Conservation (phyloP, 2,329 filamentous ascomycete genomes). For the Cladophialophora chaetospira region DNA sequence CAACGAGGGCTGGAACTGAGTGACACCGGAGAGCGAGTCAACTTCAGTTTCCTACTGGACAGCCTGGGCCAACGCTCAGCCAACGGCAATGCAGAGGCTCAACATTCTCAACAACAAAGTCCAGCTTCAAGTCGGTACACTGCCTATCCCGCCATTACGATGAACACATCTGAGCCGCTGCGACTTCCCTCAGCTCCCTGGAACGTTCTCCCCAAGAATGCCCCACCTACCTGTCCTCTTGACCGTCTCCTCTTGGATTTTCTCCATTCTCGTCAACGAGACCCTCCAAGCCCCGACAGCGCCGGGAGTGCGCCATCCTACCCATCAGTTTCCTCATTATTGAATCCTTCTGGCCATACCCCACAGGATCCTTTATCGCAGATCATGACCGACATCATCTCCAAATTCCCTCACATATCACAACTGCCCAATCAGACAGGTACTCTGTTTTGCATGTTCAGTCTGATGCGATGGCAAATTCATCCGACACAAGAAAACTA, state of each 20-base stretch:
- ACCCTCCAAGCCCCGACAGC: slow-evolving; percentile 44
- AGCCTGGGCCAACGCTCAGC: slow-evolving; percentile 56
- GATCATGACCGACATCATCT: slow-evolving; percentile 80
- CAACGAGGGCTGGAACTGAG: slow-evolving; percentile 58
- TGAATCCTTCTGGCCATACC: slow-evolving; percentile 59
- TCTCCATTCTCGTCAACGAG: slow-evolving; percentile 65
- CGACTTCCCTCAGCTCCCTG: slow-evolving; percentile 36
- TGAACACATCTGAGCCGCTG: slow-evolving; percentile 33
- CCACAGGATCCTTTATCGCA: slow-evolving; percentile 74
- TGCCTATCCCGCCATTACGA: slow-evolving; percentile 31
- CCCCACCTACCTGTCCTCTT: slow-evolving; percentile 70
- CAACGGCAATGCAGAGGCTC: slow-evolving; percentile 39
- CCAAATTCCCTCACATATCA: slow-evolving; percentile 78
- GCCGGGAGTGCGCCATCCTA: slow-evolving; percentile 72
- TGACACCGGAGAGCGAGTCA: slow-evolving; percentile 63
- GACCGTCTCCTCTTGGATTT: slow-evolving; percentile 81
- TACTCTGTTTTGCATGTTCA: slow-evolving; percentile 82
- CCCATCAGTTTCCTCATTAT: slow-evolving; percentile 75
- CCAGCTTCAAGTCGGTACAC: slow-evolving; percentile 17
- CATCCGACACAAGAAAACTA: slow-evolving; percentile 78
- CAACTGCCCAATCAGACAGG: slow-evolving; percentile 80
- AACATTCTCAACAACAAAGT: neutral
- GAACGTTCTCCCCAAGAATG: slow-evolving; percentile 58
- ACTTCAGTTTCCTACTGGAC: slow-evolving; percentile 72
- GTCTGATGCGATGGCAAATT: slow-evolving; percentile 83